These are phyloP conservation scores for Rhodotorula paludigena DNA, from an alignment of 768 basidiomycete species.

Conservation along the genomic window DNA sequence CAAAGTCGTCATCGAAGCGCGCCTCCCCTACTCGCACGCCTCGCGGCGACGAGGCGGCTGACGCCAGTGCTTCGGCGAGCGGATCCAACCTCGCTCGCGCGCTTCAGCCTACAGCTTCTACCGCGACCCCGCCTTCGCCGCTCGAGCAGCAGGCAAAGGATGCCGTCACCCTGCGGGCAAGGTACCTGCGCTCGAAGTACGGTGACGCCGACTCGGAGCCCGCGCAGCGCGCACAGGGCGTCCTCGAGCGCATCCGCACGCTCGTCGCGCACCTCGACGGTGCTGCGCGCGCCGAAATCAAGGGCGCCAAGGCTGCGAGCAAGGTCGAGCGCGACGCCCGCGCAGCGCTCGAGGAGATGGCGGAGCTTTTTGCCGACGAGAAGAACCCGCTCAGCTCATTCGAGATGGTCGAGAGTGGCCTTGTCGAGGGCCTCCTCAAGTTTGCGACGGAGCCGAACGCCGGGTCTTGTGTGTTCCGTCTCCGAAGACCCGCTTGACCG, in stretches of 20 bases:
- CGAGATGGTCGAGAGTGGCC: slow-evolving; percentile 86
- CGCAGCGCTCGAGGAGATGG: slow-evolving; percentile 66
- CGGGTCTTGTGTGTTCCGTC: slow-evolving; percentile 25
- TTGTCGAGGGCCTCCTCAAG: slow-evolving; percentile 77
- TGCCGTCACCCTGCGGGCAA: slow-evolving; percentile 82
- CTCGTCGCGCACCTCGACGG: slow-evolving; percentile 64
- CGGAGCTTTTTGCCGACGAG: slow-evolving; percentile 65
- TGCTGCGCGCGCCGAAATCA: background rate
- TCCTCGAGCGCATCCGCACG: slow-evolving; percentile 53
- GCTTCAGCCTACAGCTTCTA: background rate
- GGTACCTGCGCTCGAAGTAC: slow-evolving; percentile 80
- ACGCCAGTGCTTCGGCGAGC: background rate
- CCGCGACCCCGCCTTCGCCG: slow-evolving; percentile 51
- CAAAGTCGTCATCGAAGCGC: slow-evolving; percentile 49
- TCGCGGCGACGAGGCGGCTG: slow-evolving; percentile 34
- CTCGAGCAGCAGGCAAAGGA: slow-evolving; percentile 56
- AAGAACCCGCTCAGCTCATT: slow-evolving; percentile 78
- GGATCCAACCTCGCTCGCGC: too few species aligned
- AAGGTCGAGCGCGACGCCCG: slow-evolving; percentile 62
- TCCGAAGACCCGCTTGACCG: background rate
- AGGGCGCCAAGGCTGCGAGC: slow-evolving; percentile 38
- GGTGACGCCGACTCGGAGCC: slow-evolving; percentile 48
- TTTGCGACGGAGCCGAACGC: slow-evolving; percentile 59
- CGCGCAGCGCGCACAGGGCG: slow-evolving; percentile 54
- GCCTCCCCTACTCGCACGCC: slow-evolving; percentile 4